Evolutionary conservation across 768 basidiomycete species (phyloP).

Genomic region (Kwoniella botswanensis): DNA sequence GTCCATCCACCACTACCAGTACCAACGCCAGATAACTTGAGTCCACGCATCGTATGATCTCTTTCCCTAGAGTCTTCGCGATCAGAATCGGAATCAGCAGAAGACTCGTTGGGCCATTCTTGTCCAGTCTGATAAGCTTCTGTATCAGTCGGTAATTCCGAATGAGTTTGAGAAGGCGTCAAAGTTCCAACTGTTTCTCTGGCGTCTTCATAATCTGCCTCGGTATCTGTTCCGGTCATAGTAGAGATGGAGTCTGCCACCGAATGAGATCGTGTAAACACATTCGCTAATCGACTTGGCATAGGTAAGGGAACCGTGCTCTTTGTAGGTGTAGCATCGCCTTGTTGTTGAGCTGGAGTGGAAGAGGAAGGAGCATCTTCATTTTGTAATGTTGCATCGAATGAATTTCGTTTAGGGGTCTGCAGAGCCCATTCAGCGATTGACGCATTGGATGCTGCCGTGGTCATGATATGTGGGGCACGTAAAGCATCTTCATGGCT

Average conservation of each 20-base stretch:
- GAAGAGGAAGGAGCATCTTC: conserved; percentile 18
- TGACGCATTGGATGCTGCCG: conserved; percentile 15
- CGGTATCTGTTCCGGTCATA: conserved; percentile 45
- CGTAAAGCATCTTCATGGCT: not conserved
- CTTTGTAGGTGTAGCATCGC: conserved; percentile 45
- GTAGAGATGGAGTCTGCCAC: conserved; percentile 28
- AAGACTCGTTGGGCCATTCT: conserved; percentile 57
- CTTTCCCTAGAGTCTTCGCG: conserved; percentile 32
- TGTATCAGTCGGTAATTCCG: conserved; percentile 69
- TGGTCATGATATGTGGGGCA: conserved; percentile 20
- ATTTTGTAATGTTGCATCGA: conserved; percentile 13
- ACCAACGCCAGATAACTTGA: conserved; percentile 27
- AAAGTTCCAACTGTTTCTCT: conserved; percentile 68
- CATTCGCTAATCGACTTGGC: conserved; percentile 27
- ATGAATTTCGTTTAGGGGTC: conserved; percentile 28
- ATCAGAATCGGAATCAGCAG: conserved; percentile 52
- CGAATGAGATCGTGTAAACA: conserved; percentile 34
- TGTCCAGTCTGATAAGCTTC: conserved; percentile 48
- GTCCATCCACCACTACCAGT: conserved; percentile 32
- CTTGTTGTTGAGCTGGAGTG: conserved; percentile 9
- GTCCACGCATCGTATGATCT: conserved; percentile 32
- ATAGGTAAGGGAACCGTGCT: conserved; percentile 31
- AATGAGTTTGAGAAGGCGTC: conserved; percentile 68
- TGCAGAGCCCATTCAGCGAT: conserved; percentile 28
- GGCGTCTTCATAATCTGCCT: conserved; percentile 64